These are phyloP conservation scores for Zasmidium cellare DNA, from an alignment of 2,329 filamentous ascomycete species.

Conservation along the genomic window DNA sequence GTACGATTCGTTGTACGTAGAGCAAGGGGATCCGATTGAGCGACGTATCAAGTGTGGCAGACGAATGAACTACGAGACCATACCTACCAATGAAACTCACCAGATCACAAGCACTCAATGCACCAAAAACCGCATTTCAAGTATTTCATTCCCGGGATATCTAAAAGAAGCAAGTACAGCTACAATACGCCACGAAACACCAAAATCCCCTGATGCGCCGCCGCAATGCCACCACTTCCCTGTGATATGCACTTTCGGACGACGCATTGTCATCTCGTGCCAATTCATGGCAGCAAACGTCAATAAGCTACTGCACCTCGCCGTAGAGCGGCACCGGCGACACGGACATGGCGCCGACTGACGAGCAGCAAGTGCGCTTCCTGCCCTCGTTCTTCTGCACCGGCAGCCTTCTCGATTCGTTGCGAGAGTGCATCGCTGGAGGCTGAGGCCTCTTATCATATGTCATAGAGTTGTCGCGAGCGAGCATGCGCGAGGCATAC, in stretches of 20 bases:
- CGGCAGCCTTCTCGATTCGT: constrained; percentile 25
- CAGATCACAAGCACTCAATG: background rate
- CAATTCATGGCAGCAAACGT: background rate
- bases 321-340: constrained; percentile 27
- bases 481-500: constrained; percentile 28
- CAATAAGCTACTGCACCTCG: constrained; percentile 16
- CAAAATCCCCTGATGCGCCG: constrained; percentile 1
- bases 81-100: no score
- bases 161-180: constrained; percentile 2
- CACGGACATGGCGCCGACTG: constrained; percentile 21
- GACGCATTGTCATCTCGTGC: background rate
- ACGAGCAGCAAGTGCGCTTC: constrained; percentile 35
- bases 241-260: background rate
- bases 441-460: constrained; percentile 26
- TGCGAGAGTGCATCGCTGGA: constrained; percentile 22
- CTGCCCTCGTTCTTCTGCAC: constrained; percentile 34
- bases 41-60: no score
- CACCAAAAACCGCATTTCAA: background rate
- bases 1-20: no score
- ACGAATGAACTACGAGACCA: no score
- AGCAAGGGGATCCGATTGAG: no score
- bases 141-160: background rate
- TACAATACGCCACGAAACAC: constrained; percentile 3
- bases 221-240: constrained; percentile 1
- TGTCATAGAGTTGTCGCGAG: constrained; percentile 17